Percentiles rank a stretch among this genome's conserved stretches.
phyloP scores from a whole-genome alignment of 2,329 filamentous ascomycete genomes.

The Aspergillus sp. region DNA sequence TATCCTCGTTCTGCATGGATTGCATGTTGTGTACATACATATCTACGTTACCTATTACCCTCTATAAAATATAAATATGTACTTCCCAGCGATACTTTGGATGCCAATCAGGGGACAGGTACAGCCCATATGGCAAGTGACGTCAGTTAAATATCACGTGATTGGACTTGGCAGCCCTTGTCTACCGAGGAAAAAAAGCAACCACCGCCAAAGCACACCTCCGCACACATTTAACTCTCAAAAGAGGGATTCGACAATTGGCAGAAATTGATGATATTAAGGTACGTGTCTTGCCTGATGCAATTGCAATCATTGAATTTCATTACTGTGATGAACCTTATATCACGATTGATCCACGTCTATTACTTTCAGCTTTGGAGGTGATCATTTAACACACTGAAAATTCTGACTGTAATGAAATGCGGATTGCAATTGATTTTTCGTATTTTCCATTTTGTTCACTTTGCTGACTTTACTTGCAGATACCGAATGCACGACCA shows the following conservation, averaged over 20 bases:
- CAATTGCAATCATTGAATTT: neutral
- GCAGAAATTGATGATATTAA: neutral
- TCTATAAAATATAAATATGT: neutral
- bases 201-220: neutral
- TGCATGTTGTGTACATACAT: conserved; percentile 1
- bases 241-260: neutral
- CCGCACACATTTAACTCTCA: neutral
- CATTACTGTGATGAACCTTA: conserved; percentile 27
- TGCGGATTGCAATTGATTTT: conserved; percentile 3
- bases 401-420: conserved; percentile 28
- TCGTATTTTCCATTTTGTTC: neutral
- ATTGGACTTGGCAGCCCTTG: neutral
- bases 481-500: neutral
- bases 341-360: conserved; percentile 26
- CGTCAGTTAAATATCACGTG: neutral
- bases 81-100: neutral
- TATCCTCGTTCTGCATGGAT: neutral
- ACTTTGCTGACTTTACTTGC: neutral
- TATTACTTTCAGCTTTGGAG: conserved; percentile 23
- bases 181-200: neutral
- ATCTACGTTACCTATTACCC: neutral
- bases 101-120: neutral
- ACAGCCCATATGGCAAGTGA: neutral
- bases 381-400: conserved; percentile 35
- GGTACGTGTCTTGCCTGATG: neutral